A percentile compares a stretch with the other conserved stretches of the same genome.
Evolutionary conservation across 176 grass and related monocot genomes (phyloP).

Genomic region (Puccinellia tenuiflora): DNA sequence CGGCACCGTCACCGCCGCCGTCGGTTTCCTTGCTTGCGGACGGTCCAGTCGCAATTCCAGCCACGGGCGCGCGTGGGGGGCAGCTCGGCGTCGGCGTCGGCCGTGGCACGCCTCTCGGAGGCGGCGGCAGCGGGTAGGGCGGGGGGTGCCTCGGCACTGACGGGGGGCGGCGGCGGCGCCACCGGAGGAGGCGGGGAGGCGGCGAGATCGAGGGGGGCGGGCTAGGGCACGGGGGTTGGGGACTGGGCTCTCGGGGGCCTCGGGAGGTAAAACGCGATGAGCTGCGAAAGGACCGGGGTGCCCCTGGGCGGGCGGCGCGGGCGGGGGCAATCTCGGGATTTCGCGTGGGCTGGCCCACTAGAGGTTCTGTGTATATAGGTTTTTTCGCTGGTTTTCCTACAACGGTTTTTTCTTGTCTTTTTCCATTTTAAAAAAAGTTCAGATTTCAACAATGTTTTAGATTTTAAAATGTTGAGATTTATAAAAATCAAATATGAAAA

Average conservation of each 20-base stretch:
- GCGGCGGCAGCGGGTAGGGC: not conserved
- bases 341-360: conserved; percentile 20
- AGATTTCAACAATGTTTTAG: too few species aligned
- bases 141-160: not conserved
- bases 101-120: too few species aligned
- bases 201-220: conserved; percentile 22
- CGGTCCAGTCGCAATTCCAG: too few species aligned
- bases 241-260: not conserved
- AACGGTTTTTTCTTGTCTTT: too few species aligned
- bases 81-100: not conserved
- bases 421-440: too few species aligned
- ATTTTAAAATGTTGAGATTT: too few species aligned
- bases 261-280: conserved; percentile 26
- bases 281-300: not conserved
- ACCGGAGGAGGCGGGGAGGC: not conserved
- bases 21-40: too few species aligned
- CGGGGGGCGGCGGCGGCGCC: not conserved
- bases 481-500: too few species aligned
- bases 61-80: too few species aligned
- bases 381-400: too few species aligned
- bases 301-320: not conserved
- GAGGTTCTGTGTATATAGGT: too few species aligned
- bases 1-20: too few species aligned
- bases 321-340: not conserved
- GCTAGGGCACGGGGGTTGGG: conserved; percentile 24